Evolutionary conservation across 768 basidiomycete genomes (phyloP).

Genomic region (Cubamyces sp.): DNA sequence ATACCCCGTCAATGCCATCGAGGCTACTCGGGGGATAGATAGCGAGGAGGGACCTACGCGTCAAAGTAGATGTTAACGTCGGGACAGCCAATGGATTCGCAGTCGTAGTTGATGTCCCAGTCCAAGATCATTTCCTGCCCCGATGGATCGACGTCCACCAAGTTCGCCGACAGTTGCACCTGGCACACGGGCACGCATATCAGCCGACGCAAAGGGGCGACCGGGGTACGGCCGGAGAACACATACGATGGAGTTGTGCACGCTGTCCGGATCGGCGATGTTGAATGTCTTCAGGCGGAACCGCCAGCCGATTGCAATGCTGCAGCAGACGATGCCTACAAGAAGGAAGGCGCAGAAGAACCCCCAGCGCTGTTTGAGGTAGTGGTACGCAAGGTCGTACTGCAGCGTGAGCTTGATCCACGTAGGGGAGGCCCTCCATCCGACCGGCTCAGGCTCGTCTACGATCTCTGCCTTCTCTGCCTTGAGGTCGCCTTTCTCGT

Average conservation of each 20-base stretch:
- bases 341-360: constrained; percentile 13
- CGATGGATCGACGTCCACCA: constrained; percentile 18
- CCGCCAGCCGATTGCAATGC: constrained; percentile 23
- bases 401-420: neutral
- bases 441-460: neutral
- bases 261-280: constrained; percentile 14
- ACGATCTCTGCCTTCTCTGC: neutral
- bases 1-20: too few relatives aligned
- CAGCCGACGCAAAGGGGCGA: too few relatives aligned
- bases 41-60: constrained; percentile 6
- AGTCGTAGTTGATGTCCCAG: constrained; percentile 18
- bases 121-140: constrained; percentile 22
- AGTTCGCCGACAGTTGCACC: constrained; percentile 21
- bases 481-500: constrained; percentile 1
- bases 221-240: too few relatives aligned
- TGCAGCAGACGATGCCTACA: constrained; percentile 1
- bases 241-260: constrained; percentile 10
- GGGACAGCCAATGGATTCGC: constrained; percentile 14
- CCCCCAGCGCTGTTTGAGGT: constrained; percentile 13
- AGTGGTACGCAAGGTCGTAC: constrained; percentile 8
- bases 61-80: constrained; percentile 26
- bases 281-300: constrained; percentile 22
- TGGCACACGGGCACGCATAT: neutral
- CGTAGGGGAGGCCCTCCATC: neutral
- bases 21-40: too few relatives aligned